phyloP scores from a whole-genome alignment of 1,139 yeast genomes.

The Diutina neorugosa region DNA sequence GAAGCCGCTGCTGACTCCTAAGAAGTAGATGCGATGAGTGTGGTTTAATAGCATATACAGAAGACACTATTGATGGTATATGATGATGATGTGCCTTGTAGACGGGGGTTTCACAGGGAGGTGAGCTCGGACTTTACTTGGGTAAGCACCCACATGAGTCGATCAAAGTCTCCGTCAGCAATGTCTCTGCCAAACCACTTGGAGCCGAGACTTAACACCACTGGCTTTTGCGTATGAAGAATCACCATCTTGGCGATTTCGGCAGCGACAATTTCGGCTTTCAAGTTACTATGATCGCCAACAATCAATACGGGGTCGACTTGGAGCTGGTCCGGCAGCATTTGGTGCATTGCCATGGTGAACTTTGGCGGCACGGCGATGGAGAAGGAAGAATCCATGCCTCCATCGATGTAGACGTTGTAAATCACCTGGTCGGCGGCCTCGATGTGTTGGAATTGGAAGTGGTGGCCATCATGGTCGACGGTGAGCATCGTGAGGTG shows the following conservation, averaged over 20 bases:
- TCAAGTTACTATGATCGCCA: constrained; percentile 29
- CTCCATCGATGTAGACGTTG: constrained; percentile 26
- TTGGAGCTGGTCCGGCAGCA: constrained; percentile 13
- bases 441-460: constrained; percentile 11
- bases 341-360: constrained; percentile 9
- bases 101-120: neutral
- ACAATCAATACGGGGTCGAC: constrained; percentile 28
- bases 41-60: neutral
- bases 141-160: constrained; percentile 26
- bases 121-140: constrained; percentile 17
- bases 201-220: constrained; percentile 27
- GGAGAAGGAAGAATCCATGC: constrained; percentile 30
- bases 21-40: neutral
- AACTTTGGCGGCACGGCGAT: constrained; percentile 27
- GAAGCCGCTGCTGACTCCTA: neutral
- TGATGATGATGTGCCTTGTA: neutral
- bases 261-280: constrained; percentile 29
- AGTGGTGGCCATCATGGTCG: neutral
- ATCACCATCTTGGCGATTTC: constrained; percentile 29
- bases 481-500: neutral
- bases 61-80: neutral
- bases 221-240: constrained; percentile 19
- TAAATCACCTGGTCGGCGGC: constrained; percentile 22
- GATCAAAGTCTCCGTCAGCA: constrained; percentile 25
- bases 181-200: constrained; percentile 31